A percentile compares a stretch with the other conserved stretches of the same genome.
Conservation (phyloP, 768 basidiomycete species). For the Phlegmacium glaucopus region DNA sequence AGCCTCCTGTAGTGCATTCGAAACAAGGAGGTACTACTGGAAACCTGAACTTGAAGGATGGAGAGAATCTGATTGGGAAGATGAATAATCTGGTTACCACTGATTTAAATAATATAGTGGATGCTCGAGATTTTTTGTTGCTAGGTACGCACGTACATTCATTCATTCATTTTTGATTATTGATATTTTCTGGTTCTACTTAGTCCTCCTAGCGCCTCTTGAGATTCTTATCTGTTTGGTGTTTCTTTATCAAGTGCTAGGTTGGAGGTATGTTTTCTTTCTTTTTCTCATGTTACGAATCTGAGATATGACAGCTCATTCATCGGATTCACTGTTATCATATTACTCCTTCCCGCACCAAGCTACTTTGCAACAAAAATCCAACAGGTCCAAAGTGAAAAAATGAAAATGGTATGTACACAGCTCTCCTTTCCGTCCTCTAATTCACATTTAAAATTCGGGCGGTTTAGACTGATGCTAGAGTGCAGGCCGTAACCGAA, state of each 20-base stretch:
- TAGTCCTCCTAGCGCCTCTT: constrained; percentile 38
- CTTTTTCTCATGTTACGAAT: not conserved
- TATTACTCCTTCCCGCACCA: constrained; percentile 53
- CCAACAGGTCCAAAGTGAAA: constrained; percentile 43
- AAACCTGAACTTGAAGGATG: constrained; percentile 1
- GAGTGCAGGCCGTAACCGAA: constrained; percentile 62
- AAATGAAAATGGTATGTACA: constrained; percentile 41
- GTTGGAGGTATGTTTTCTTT: constrained; percentile 35
- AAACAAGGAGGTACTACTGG: not conserved
- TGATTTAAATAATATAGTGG: constrained; percentile 31
- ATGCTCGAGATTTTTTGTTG: constrained; percentile 17
- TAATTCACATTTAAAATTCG: not conserved
- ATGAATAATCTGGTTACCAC: constrained; percentile 54
- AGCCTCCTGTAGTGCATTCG: constrained; percentile 7
- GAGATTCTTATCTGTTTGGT: constrained; percentile 36
- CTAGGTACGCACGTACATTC: too few species aligned
- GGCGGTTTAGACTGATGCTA: constrained; percentile 45
- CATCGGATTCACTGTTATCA: constrained; percentile 50
- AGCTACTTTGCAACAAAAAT: constrained; percentile 48
- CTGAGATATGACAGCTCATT: constrained; percentile 41
- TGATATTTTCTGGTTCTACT: not conserved
- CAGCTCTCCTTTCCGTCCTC: not conserved
- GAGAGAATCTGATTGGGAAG: constrained; percentile 58
- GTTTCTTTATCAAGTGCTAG: constrained; percentile 44
- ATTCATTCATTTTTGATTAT: not conserved